Conservation (phyloP, 179 eudicot species). For the Pouteria campechiana region DNA sequence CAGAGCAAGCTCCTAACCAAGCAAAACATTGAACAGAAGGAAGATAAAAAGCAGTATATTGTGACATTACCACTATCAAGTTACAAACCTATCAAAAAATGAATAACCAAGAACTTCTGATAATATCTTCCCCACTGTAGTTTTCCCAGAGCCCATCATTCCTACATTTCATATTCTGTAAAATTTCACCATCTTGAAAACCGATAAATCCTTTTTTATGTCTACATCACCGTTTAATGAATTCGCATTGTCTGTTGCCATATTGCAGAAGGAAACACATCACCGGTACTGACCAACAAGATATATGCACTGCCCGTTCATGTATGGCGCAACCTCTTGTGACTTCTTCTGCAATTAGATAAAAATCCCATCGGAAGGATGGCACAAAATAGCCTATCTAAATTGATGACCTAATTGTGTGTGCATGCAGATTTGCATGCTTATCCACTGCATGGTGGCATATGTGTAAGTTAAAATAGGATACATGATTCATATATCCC, state of each 20-base stretch:
- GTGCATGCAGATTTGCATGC: background rate
- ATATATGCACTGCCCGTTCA: constrained; percentile 68
- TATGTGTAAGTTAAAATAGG: background rate
- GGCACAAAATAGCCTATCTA: background rate
- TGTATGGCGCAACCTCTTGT: constrained; percentile 44
- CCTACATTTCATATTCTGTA: constrained; percentile 33
- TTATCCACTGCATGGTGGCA: background rate
- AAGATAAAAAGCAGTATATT: background rate
- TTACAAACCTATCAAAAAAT: constrained; percentile 64
- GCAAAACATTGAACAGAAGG: background rate
- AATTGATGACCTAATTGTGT: background rate
- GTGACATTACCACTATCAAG: background rate
- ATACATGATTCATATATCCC: too few relatives aligned
- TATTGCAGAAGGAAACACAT: background rate
- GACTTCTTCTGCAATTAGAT: constrained; percentile 55
- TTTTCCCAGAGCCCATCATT: constrained; percentile 99
- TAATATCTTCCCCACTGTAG: constrained; percentile 80
- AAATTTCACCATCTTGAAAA: background rate
- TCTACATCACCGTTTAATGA: too few relatives aligned
- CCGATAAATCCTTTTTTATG: too few relatives aligned
- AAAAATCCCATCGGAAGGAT: constrained; percentile 4
- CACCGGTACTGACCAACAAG: constrained; percentile 78
- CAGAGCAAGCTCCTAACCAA: background rate
- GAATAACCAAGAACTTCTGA: constrained; percentile 72
- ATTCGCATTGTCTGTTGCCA: background rate